These are phyloP conservation scores for Podospora australis DNA, from an alignment of 495 filamentous ascomycete species.

Conservation along the genomic window DNA sequence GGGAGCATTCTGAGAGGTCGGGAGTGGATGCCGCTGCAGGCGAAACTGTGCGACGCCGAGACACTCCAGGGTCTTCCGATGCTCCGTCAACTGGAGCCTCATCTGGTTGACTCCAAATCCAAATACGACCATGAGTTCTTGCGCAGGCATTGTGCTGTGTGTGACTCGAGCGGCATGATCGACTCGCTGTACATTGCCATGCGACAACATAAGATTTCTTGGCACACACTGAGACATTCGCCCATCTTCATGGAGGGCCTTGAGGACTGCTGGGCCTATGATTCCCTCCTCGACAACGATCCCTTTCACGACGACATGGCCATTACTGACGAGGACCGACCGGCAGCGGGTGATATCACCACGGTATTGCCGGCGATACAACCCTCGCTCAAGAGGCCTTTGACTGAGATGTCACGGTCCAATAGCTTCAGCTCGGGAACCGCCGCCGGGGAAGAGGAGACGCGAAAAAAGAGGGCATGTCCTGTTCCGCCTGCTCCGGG, in stretches of 20 bases:
- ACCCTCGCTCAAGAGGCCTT: slow-evolving; percentile 40
- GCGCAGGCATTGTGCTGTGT: slow-evolving; percentile 41
- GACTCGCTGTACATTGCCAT: slow-evolving; percentile 52
- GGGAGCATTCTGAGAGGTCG: slow-evolving; percentile 40
- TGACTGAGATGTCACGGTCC: slow-evolving; percentile 43
- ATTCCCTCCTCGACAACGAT: slow-evolving; percentile 40
- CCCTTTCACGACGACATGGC: slow-evolving; percentile 29
- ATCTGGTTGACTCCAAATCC: slow-evolving; percentile 24
- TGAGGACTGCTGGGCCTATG: slow-evolving; percentile 45
- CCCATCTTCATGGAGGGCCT: slow-evolving; percentile 43
- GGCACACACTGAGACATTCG: slow-evolving; percentile 40
- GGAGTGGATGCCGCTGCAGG: slow-evolving; percentile 49
- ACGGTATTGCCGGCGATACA: slow-evolving; percentile 29
- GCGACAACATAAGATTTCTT: slow-evolving; percentile 39
- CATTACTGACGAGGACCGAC: slow-evolving; percentile 30
- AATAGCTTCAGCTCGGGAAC: slow-evolving; percentile 34
- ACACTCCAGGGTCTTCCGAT: slow-evolving; percentile 49
- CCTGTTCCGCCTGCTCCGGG: slow-evolving; percentile 8
- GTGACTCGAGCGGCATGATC: slow-evolving; percentile 44
- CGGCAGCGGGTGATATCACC: slow-evolving; percentile 45
- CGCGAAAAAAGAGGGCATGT: slow-evolving; percentile 12
- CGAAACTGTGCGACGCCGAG: slow-evolving; percentile 49
- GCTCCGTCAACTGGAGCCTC: slow-evolving; percentile 42
- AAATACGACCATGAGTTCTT: slow-evolving; percentile 44
- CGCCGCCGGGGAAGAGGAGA: slow-evolving; percentile 2